Evolutionary conservation across 2,329 filamentous ascomycete genomes (phyloP).

Genomic region (Colletotrichum sublineola): DNA sequence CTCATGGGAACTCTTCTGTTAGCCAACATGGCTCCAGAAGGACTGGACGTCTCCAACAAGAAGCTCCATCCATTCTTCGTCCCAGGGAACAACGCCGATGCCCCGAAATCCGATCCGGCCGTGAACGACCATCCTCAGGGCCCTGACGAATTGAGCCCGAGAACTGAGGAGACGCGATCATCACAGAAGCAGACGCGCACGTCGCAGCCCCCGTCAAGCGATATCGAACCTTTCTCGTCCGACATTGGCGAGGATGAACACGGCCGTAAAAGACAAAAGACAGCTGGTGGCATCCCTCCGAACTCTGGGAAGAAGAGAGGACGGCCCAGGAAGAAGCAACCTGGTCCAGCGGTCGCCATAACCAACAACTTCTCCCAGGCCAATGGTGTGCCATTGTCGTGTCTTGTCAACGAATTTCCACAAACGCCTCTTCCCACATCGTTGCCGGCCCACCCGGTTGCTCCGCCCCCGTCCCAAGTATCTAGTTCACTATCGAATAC

Average conservation of each 20-base stretch:
- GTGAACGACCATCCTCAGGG: neutral
- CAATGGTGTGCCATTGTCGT: neutral
- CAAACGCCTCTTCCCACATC: conserved; percentile 9
- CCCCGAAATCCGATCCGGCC: conserved; percentile 2
- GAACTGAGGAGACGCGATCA: neutral
- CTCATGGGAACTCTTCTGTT: conserved; percentile 59
- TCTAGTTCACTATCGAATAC: neutral
- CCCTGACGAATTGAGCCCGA: neutral
- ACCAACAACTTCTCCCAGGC: conserved; percentile 45
- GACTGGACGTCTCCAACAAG: conserved; percentile 53
- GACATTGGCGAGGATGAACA: conserved; percentile 37
- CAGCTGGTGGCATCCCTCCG: conserved; percentile 39
- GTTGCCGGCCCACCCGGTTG: neutral
- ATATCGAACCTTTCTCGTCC: conserved; percentile 32
- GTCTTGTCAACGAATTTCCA: conserved; percentile 13
- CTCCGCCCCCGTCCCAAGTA: neutral
- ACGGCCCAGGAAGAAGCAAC: conserved; percentile 47
- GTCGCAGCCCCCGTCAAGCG: conserved; percentile 17
- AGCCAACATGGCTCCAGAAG: conserved; percentile 60
- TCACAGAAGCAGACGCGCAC: conserved; percentile 15
- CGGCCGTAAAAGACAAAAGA: conserved; percentile 47
- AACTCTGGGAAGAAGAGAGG: conserved; percentile 43
- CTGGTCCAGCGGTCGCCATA: conserved; percentile 43
- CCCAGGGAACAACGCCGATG: conserved; percentile 40
- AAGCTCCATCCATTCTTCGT: conserved; percentile 71